A percentile compares a stretch with the other conserved stretches of the same genome.
Conservation (phyloP, 805 yeast genomes). For the Candida khao-thaluensis region DNA sequence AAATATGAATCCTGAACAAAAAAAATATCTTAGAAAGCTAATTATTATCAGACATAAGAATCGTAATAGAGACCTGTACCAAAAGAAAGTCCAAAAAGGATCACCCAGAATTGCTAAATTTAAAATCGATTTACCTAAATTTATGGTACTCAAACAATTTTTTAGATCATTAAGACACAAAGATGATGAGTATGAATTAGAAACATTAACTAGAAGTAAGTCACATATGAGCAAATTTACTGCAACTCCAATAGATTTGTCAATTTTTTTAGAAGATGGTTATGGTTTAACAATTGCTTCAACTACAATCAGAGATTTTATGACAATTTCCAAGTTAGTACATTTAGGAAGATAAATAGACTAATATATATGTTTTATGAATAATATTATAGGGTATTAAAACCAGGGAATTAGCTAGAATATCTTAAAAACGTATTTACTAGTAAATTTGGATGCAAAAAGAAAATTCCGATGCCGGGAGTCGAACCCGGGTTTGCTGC, state of each 20-base stretch:
- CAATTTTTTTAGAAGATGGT: neutral
- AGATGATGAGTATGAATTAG: conserved; percentile 1
- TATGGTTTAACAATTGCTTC: neutral
- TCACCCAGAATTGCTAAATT: conserved; percentile 1
- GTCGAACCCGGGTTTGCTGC: conserved; percentile 75
- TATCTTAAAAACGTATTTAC: too few relatives aligned
- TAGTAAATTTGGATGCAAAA: too few relatives aligned
- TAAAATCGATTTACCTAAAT: neutral
- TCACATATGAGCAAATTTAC: neutral
- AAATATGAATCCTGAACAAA: neutral
- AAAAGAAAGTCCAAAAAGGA: neutral
- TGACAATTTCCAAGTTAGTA: neutral
- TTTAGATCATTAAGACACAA: neutral
- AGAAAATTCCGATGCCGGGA: conserved; percentile 72
- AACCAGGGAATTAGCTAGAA: too few relatives aligned
- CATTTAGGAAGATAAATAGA: too few relatives aligned
- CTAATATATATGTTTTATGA: neutral
- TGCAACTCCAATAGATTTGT: neutral
- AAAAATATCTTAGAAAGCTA: neutral
- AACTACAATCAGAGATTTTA: neutral
- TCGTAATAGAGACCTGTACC: neutral
- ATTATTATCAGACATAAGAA: too few relatives aligned
- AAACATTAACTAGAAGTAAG: neutral
- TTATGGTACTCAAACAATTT: neutral
- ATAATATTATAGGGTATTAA: too few relatives aligned